Percentiles rank a stretch among this genome's conserved stretches.
These are phyloP conservation scores for Angomonas desouzai DNA, from an alignment of 208 protist genomes.

Conservation along the genomic window DNA sequence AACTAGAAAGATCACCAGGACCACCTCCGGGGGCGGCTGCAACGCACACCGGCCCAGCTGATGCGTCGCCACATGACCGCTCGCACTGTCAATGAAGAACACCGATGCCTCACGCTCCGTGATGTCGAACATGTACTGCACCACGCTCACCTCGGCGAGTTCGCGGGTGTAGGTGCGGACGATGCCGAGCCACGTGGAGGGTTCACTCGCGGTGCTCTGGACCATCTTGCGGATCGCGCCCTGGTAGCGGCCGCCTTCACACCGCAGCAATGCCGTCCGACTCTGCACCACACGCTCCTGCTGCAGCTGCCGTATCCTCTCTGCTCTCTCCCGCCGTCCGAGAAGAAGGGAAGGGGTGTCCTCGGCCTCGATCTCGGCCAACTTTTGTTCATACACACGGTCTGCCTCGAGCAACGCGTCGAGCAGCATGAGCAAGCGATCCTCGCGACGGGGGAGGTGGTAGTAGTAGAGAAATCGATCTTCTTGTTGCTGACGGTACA, in stretches of 20 bases:
- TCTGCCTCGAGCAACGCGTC: constrained; percentile 17
- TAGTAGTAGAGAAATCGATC: constrained; percentile 23
- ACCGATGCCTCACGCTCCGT: constrained; percentile 42
- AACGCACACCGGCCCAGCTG: constrained; percentile 58
- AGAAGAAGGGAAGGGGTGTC: constrained; percentile 3
- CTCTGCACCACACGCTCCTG: constrained; percentile 16
- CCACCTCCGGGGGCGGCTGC: constrained; percentile 23
- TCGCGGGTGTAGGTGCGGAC: constrained; percentile 57
- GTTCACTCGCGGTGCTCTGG: constrained; percentile 34
- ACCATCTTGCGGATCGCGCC: constrained; percentile 45
- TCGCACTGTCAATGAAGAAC: constrained; percentile 66
- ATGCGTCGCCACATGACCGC: constrained; percentile 70
- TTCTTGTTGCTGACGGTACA: constrained; percentile 7
- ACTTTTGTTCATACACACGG: constrained; percentile 1
- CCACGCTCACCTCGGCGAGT: constrained; percentile 77
- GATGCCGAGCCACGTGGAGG: constrained; percentile 52
- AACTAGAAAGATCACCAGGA: neutral
- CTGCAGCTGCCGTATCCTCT: constrained; percentile 10
- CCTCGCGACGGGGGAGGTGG: constrained; percentile 38
- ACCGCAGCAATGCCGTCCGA: constrained; percentile 33
- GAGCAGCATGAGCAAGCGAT: constrained; percentile 30
- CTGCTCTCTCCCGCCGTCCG: neutral
- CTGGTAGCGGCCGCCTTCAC: constrained; percentile 41
- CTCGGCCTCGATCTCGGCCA: neutral
- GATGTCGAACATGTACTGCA: constrained; percentile 74